These are phyloP conservation scores for Miscanthus sacchariflorus DNA, from an alignment of 202 grass and related monocot genomes.

Conservation along the genomic window DNA sequence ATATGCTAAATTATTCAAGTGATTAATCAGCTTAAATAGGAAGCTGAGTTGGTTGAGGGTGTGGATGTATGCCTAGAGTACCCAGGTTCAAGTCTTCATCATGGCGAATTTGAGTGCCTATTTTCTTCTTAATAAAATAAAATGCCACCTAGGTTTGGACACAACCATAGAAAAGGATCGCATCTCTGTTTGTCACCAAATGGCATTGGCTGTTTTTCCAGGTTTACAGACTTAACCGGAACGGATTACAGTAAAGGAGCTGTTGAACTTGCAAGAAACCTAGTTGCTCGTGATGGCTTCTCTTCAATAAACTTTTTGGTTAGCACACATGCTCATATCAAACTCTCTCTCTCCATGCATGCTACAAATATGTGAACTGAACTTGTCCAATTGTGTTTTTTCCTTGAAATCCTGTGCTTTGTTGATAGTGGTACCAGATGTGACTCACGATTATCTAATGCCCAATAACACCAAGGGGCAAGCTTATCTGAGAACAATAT, in stretches of 20 bases:
- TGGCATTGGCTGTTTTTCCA: conserved; percentile 33
- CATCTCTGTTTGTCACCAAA: neutral
- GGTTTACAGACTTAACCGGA: conserved; percentile 91
- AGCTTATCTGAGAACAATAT: neutral
- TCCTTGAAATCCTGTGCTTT: neutral
- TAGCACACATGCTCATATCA: conserved; percentile 40
- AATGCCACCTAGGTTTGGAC: neutral
- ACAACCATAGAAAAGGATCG: neutral
- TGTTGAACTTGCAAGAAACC: conserved; percentile 84
- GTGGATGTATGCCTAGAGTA: no score
- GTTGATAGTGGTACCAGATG: conserved; percentile 17
- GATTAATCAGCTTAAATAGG: conserved; percentile 24
- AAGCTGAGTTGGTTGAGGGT: no score
- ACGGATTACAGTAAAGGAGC: conserved; percentile 98
- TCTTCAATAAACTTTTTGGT: conserved; percentile 84
- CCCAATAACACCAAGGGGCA: neutral
- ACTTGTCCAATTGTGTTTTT: neutral
- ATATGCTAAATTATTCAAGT: conserved; percentile 16
- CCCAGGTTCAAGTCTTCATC: no score
- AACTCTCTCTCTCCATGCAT: neutral
- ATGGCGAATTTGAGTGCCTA: no score
- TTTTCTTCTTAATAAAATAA: no score
- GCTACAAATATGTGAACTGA: conserved; percentile 1
- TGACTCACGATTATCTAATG: neutral
- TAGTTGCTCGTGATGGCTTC: conserved; percentile 80